phyloP scores from a whole-genome alignment of 345 rosid species.

The Eucalyptus shirleyi region DNA sequence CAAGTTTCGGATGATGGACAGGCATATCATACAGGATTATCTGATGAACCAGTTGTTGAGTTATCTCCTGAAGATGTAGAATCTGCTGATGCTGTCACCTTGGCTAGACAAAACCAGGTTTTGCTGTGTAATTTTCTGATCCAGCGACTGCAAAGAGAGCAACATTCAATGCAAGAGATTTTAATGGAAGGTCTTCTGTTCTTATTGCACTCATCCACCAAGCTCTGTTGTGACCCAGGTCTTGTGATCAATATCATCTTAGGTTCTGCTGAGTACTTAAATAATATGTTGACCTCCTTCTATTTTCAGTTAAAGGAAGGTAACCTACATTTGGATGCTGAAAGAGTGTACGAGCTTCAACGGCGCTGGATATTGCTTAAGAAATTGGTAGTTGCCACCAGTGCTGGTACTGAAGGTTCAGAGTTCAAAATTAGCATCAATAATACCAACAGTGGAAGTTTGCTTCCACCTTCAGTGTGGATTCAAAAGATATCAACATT shows the following conservation, averaged over 20 bases:
- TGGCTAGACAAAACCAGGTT: constrained; percentile 73
- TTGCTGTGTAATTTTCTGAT: constrained; percentile 50
- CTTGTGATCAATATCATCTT: constrained; percentile 48
- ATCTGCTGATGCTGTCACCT: constrained; percentile 59
- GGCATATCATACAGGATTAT: constrained; percentile 13
- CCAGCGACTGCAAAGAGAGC: constrained; percentile 44
- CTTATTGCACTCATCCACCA: constrained; percentile 56
- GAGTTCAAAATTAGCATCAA: constrained; percentile 21
- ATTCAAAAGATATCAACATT: constrained; percentile 45
- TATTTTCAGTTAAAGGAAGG: constrained; percentile 37
- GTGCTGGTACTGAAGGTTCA: constrained; percentile 37
- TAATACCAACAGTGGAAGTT: constrained; percentile 27
- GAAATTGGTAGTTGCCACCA: constrained; percentile 60
- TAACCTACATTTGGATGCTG: constrained; percentile 24
- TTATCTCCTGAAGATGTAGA: constrained; percentile 39
- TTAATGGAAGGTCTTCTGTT: constrained; percentile 65
- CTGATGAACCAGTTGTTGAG: constrained; percentile 28
- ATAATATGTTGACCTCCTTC: constrained; percentile 33
- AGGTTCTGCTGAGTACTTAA: constrained; percentile 48
- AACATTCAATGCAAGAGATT: constrained; percentile 57
- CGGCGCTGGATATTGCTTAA: constrained; percentile 64
- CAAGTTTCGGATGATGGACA: constrained; percentile 16
- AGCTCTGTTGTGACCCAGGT: constrained; percentile 46
- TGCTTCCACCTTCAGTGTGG: constrained; percentile 66
- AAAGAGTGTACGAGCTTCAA: constrained; percentile 24